Evolutionary conservation across 2,329 filamentous ascomycete species (phyloP).

Genomic region (Alternaria brassicicola): DNA sequence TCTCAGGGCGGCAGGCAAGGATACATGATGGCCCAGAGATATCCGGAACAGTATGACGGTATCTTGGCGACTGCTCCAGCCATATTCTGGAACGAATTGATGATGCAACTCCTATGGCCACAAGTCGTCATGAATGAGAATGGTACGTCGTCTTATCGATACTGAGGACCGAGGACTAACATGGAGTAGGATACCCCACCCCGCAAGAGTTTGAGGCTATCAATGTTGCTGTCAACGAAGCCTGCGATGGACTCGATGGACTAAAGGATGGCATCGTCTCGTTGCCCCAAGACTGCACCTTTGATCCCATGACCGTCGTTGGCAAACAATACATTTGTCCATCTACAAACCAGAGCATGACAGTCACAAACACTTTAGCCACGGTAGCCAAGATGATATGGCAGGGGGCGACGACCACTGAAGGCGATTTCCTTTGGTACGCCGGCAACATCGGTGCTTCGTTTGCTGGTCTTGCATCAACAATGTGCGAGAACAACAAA

Average conservation of each 20-base stretch:
- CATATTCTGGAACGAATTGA: constrained; percentile 22
- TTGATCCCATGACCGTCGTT: constrained; percentile 22
- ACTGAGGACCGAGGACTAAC: not conserved
- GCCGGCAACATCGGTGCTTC: constrained; percentile 14
- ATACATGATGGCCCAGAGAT: constrained; percentile 38
- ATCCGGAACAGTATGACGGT: constrained; percentile 37
- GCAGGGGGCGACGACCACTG: constrained; percentile 15
- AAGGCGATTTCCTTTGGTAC: constrained; percentile 23
- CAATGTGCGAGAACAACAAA: constrained; percentile 15
- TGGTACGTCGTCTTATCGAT: constrained; percentile 2
- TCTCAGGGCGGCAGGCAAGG: constrained; percentile 34
- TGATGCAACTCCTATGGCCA: constrained; percentile 28
- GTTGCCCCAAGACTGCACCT: constrained; percentile 28
- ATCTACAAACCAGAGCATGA: constrained; percentile 7
- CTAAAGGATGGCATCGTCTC: constrained; percentile 41
- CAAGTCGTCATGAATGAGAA: constrained; percentile 36
- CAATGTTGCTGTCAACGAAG: constrained; percentile 15
- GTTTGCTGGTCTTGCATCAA: constrained; percentile 13
- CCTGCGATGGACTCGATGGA: constrained; percentile 37
- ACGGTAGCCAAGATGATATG: constrained; percentile 19
- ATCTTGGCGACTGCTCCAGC: constrained; percentile 41
- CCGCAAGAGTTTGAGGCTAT: constrained; percentile 33
- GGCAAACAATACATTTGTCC: constrained; percentile 16
- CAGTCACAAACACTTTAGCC: constrained; percentile 15
- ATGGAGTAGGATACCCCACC: constrained; percentile 5